A percentile compares a stretch with the other conserved stretches of the same genome.
phyloP scores from a whole-genome alignment of 192 early-diverging fungal genomes.

The Pilaira anomala region DNA sequence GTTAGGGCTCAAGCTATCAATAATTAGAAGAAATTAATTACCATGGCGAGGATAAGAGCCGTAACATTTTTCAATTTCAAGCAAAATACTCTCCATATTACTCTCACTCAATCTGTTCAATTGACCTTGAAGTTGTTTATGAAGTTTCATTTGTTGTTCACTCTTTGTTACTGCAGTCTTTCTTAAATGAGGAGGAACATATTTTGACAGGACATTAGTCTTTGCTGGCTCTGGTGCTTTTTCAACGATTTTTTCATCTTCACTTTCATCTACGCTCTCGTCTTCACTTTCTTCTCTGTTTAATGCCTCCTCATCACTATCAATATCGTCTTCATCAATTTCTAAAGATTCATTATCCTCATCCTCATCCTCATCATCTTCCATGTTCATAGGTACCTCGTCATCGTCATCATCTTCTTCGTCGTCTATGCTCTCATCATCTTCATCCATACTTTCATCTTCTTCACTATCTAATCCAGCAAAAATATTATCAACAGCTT shows the following conservation, averaged over 20 bases:
- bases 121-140: constrained; percentile 81
- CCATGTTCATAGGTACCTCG: not conserved
- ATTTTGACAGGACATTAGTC: constrained; percentile 51
- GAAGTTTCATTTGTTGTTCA: constrained; percentile 73
- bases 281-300: constrained; percentile 23
- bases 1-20: too few relatives aligned
- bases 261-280: constrained; percentile 11
- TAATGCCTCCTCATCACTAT: constrained; percentile 11
- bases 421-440: too few relatives aligned
- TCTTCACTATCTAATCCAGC: constrained; percentile 13
- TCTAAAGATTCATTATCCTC: constrained; percentile 17
- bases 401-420: constrained; percentile 29
- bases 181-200: constrained; percentile 89
- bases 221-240: not conserved
- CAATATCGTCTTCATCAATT: constrained; percentile 29
- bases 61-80: constrained; percentile 77
- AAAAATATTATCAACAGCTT: constrained; percentile 26
- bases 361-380: not conserved
- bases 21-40: constrained; percentile 1
- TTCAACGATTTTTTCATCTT: not conserved
- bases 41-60: constrained; percentile 45
- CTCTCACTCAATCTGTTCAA: constrained; percentile 88
- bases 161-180: constrained; percentile 48
- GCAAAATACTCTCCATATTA: constrained; percentile 87
- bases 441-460: constrained; percentile 17